phyloP scores from a whole-genome alignment of 371 early-diverging fungal genomes.

The Gilbertella persicaria region DNA sequence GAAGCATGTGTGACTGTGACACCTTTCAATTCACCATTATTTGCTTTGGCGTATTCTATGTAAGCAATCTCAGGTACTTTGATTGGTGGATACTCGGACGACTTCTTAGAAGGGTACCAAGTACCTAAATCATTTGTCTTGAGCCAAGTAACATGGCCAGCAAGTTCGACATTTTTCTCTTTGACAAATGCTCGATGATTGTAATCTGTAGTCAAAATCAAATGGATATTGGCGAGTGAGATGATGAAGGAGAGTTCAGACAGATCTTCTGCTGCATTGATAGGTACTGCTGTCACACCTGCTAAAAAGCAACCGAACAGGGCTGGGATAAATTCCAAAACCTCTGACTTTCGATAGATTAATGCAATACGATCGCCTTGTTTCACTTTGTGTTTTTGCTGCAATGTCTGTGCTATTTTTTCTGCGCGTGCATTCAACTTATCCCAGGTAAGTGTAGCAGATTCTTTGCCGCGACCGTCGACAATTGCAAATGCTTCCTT shows the following conservation, averaged over 20 bases:
- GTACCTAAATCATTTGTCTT: slow-evolving; percentile 74
- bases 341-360: slow-evolving; percentile 79
- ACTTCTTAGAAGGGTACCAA: slow-evolving; percentile 60
- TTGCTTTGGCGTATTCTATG: slow-evolving; percentile 83
- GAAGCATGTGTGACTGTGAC: slow-evolving; percentile 79
- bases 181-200: slow-evolving; percentile 72
- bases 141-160: slow-evolving; percentile 72
- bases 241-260: slow-evolving; percentile 78
- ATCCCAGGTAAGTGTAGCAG: slow-evolving; percentile 68
- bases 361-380: slow-evolving; percentile 76
- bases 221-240: slow-evolving; percentile 60
- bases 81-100: slow-evolving; percentile 43
- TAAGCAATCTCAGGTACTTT: slow-evolving; percentile 73
- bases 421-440: slow-evolving; percentile 73
- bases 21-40: slow-evolving; percentile 84
- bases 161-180: slow-evolving; percentile 68
- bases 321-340: slow-evolving; percentile 77
- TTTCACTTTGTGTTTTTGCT: slow-evolving; percentile 53
- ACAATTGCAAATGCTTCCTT: slow-evolving; percentile 67
- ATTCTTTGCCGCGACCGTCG: slow-evolving; percentile 77
- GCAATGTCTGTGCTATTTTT: slow-evolving; percentile 64
- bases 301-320: slow-evolving; percentile 80
- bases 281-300: slow-evolving; percentile 84
- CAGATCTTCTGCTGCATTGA: slow-evolving; percentile 78
- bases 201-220: slow-evolving; percentile 82